These are phyloP conservation scores for Limnanthes douglasii DNA, from an alignment of 345 rosid genomes.

Conservation along the genomic window DNA sequence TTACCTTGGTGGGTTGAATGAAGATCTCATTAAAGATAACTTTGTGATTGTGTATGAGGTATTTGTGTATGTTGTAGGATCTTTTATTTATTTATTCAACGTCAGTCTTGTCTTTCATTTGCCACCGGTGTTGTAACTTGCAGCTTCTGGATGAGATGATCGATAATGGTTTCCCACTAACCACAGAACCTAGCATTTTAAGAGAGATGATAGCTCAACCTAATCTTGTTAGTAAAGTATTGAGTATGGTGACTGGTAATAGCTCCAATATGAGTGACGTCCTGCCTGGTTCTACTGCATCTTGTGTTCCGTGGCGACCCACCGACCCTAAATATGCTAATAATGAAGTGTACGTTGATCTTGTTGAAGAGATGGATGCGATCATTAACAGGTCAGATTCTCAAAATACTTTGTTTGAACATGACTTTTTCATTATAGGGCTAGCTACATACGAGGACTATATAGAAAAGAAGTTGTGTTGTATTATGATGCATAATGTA, in stretches of 20 bases:
- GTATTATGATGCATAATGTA: too few relatives aligned
- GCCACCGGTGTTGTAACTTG: conserved; percentile 13
- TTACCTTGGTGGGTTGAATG: conserved; percentile 92
- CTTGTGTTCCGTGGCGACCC: conserved; percentile 92
- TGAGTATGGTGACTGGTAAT: conserved; percentile 93
- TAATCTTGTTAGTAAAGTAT: conserved; percentile 71
- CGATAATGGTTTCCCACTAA: conserved; percentile 93
- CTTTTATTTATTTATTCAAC: too few relatives aligned
- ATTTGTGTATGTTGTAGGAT: too few relatives aligned
- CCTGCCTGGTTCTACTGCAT: conserved; percentile 74
- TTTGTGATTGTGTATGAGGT: conserved; percentile 95
- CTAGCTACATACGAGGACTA: too few relatives aligned
- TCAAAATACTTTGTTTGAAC: too few relatives aligned
- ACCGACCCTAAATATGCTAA: conserved; percentile 73
- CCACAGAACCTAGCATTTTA: conserved; percentile 81
- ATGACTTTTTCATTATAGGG: not conserved
- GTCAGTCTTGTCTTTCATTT: conserved; percentile 2
- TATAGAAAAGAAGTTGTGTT: too few relatives aligned
- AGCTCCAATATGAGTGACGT: conserved; percentile 68
- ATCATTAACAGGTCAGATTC: conserved; percentile 52
- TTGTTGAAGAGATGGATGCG: conserved; percentile 94
- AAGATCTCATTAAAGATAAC: conserved; percentile 89
- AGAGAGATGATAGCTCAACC: conserved; percentile 97
- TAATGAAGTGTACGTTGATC: conserved; percentile 84
- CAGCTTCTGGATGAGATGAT: conserved; percentile 99